Base-by-base conservation (phyloP, 148 eudicot genomes). In the Simmondsia chinensis region DNA sequence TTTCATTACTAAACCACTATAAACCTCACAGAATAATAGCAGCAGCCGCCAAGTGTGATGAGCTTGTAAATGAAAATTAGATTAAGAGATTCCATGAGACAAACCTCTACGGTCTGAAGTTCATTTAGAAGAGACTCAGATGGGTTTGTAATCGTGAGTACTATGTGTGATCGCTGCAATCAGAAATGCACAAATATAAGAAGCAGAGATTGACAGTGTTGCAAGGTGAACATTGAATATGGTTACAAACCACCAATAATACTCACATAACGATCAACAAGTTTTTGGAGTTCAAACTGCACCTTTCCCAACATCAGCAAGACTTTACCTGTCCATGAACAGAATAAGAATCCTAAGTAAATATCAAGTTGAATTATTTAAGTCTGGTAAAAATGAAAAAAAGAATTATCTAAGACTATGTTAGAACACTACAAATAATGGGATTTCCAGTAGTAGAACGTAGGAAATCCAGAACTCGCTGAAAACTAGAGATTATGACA, bases 41-140 rank as follows among this genome's bases (percentile, higher is more conserved):
- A 62, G 16, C 21, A 31, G n/a, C 19, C 10, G 30, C 35, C 4
- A 21, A 20, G 6, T 36, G 36, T 20, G n/a, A 47, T 2, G 5
- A 33, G 20, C 39, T 19, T 36, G 31, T 43, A 22, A 39, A 52
- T 9, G 43, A 20, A 7, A n/a, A 22, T 16, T 16, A 26, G 24
- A 45, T 34, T n/a, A 9, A 56, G 5, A 8, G 48, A 37, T 43
- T 37, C 39, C 37, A 45, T 43, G 50, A 39, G 13, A 57, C 83
- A 49, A 60, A 89, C 97, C 97, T 89, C 95, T 51, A 91, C 95
- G 34, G 85, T 85, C 52, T 76, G 79, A 50, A 91, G 97, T 65
- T 91, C 95, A 65, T 66, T 72, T 29, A 91, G 76, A 63, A 91
- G 95, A 32, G 95, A 91, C 48, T 91, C 94, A 16, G 94, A 85